Evolutionary conservation across 805 yeast species (phyloP), one percentile per base, ranked within the genome.

Genomic region (Wickerhamiella musiphila): DNA sequence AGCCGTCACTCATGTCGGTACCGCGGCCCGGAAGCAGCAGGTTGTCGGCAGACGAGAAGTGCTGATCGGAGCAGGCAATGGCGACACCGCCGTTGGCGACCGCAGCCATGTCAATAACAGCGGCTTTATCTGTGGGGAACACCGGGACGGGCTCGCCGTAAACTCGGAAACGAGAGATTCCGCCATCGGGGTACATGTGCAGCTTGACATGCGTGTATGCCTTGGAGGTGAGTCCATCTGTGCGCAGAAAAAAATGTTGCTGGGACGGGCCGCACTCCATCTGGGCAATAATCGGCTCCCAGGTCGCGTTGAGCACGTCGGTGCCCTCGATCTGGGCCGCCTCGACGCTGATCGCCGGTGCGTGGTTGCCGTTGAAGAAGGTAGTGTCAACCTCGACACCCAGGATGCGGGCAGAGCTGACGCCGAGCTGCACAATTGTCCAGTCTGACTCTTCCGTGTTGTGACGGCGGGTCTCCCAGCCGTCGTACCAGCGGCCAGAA

Each of bases 381-480:
- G 95, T 86, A 9, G 98, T 86, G 54, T 90, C 95, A 19, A 86
- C 66, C 53, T 86, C 95, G 46, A 77, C 70, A 9, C 84, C 98
- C 29, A 78, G 64, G 35, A 86, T 53, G 29, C 63, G 63, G 1
- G 95, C 94, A 18, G 77, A 64, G 2, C 78, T 60, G 14, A 84
- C 95, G 13, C 96, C 96, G 52, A 81, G 61, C 50, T 70, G 67
- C 52, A 84, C 57, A 18, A 79, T 61, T 13, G 79, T 94, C 82
- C 90, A 86, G 51, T 86, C 98, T 26, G 78, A 77, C 34, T 70
- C 81, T 34, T 63, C 78, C 1, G 70, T 57, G 54, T 86, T 86
- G 61, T 86, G 98, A 56, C 98, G 68, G 52, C 95, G 66, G 9
- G 96, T 86, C 56, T 86, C 96, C 96, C 96, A 86, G 15, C 98